Conservation (phyloP, 73 alveolate genomes). For the Paramecium biaurelia region DNA sequence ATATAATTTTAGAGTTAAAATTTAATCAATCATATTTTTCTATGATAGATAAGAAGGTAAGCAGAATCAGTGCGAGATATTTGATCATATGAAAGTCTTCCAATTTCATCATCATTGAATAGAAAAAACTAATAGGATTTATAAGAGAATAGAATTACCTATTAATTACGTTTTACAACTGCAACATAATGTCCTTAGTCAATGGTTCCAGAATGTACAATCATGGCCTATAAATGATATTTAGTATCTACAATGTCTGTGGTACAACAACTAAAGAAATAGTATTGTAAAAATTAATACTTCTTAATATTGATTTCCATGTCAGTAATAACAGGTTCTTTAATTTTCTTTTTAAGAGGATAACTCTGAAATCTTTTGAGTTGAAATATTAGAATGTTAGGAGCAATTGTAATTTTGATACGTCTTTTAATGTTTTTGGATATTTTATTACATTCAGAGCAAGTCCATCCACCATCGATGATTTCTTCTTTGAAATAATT, state of each 20-base stretch:
- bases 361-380: background rate
- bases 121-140: background rate
- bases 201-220: background rate
- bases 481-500: background rate
- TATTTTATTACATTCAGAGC: background rate
- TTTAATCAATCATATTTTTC: background rate
- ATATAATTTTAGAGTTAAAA: background rate
- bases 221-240: background rate
- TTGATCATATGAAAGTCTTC: background rate
- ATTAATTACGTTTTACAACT: background rate
- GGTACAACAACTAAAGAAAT: background rate
- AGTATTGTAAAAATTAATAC: background rate
- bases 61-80: background rate
- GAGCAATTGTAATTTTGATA: background rate
- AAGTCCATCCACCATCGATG: background rate
- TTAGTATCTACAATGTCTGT: background rate
- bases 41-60: background rate
- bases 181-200: constrained; percentile 10
- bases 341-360: background rate
- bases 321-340: background rate
- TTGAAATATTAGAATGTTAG: background rate
- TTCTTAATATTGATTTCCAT: background rate
- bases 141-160: background rate
- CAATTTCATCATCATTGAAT: background rate
- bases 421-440: background rate